Base-by-base conservation (phyloP, 345 rosid species). In the Eucalyptus urophylla region DNA sequence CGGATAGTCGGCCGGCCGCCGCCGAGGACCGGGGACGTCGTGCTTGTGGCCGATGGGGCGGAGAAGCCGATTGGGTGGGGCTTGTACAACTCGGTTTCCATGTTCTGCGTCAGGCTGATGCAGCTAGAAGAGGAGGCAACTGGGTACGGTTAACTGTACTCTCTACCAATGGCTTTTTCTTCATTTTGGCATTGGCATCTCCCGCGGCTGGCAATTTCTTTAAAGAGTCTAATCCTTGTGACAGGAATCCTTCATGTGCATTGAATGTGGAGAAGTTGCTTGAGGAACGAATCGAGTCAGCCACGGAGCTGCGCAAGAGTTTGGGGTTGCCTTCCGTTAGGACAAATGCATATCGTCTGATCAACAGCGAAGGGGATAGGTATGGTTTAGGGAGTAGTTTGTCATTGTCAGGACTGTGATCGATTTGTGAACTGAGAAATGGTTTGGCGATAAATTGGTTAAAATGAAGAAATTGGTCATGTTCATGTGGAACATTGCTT, bases 361-460 rank as follows among this genome's bases (percentile, higher is more conserved):
- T 96, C 50, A 97, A 95, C 87, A 95, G 98, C 62, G 98, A 95
- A 94, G 99, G 99, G 89, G 99, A 97, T 92, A 95, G 99, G 99
- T 96, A 65, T n/a, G 40, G 53, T 58, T 44, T 87, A 7, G 29
- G 2, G 27, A n/a, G 54, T 27, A 44, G 31, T 60, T 40, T 51
- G 17, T 72, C n/a, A 14, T 60, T 72, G 10, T 27, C 83, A 44
- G 0, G 27, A 76, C 85, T 76, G 47, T 6, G 47, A 76, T 76
- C 0, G 3, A 40, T 3, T 76, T 25, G 29, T 76, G 47, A 1
- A 22, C 85, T 40, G 85, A 76, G 47, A 76, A 76, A 37, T 76
- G 47, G 8, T 40, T 76, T 76, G 47, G 85, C 9, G 3, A 76
- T 76, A 21, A 76, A 21, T 40, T 76, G 83, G 83, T 76, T 76